These are phyloP conservation scores for Phyllosticta citribraziliensis DNA, from an alignment of 2,329 filamentous ascomycete genomes.

Conservation along the genomic window DNA sequence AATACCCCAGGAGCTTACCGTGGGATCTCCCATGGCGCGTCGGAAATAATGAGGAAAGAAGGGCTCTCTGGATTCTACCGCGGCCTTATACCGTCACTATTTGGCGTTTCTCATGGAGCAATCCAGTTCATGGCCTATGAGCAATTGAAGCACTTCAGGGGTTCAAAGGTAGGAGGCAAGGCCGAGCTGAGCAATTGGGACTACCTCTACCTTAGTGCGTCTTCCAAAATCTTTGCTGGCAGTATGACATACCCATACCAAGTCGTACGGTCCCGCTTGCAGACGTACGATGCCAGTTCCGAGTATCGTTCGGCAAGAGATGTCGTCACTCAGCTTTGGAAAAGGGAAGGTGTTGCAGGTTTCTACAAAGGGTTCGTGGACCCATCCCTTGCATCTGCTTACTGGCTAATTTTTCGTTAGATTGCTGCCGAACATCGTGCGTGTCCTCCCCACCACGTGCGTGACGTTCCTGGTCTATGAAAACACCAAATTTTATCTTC, in stretches of 20 bases:
- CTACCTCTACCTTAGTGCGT: slow-evolving; percentile 68
- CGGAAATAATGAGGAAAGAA: slow-evolving; percentile 58
- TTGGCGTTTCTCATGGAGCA: slow-evolving; percentile 85
- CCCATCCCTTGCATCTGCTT: background rate
- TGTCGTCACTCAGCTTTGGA: slow-evolving; percentile 65
- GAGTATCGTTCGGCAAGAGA: slow-evolving; percentile 64
- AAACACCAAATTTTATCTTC: slow-evolving; percentile 69
- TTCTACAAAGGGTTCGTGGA: slow-evolving; percentile 69
- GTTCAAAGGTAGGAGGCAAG: slow-evolving; percentile 23
- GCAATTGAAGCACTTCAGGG: slow-evolving; percentile 53
- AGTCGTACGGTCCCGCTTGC: slow-evolving; percentile 76
- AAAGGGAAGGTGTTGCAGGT: slow-evolving; percentile 65
- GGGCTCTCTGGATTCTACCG: slow-evolving; percentile 77
- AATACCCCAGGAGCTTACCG: slow-evolving; percentile 68
- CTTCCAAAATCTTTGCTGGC: slow-evolving; percentile 82
- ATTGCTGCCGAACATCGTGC: slow-evolving; percentile 74
- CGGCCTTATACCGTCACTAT: slow-evolving; percentile 69
- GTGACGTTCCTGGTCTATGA: slow-evolving; percentile 97
- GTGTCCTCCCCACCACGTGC: slow-evolving; percentile 90
- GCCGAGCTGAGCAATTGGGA: slow-evolving; percentile 55
- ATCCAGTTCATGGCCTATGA: slow-evolving; percentile 97
- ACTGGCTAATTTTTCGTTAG: slow-evolving; percentile 16
- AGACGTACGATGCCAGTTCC: slow-evolving; percentile 74
- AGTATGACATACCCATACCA: slow-evolving; percentile 90
- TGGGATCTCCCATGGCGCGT: slow-evolving; percentile 62